phyloP scores from a whole-genome alignment of 768 basidiomycete species.

The Hemileccinum impolitum region DNA sequence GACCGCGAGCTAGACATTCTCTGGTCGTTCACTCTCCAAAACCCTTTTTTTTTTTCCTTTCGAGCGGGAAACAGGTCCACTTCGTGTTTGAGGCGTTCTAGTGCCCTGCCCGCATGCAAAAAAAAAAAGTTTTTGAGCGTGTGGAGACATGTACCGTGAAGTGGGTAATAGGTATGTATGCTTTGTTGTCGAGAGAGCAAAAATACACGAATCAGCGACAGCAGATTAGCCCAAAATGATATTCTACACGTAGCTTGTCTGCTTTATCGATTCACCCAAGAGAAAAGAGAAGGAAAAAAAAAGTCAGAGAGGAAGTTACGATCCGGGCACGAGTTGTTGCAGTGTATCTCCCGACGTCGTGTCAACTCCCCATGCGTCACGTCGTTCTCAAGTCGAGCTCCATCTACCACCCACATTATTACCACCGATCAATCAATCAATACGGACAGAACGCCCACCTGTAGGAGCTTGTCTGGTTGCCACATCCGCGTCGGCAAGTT shows the following conservation, averaged over 20 bases:
- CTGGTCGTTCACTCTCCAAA: constrained; percentile 92
- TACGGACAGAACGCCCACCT: constrained; percentile 43
- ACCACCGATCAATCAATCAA: neutral
- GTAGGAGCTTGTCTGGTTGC: constrained; percentile 86
- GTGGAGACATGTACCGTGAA: neutral
- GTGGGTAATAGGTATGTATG: neutral
- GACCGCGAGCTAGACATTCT: constrained; percentile 88
- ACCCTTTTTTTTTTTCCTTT: constrained; percentile 91
- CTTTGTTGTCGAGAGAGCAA: neutral
- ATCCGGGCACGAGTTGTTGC: constrained; percentile 37
- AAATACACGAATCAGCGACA: constrained; percentile 1
- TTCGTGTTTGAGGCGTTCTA: constrained; percentile 95
- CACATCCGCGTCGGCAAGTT: constrained; percentile 91
- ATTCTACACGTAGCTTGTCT: constrained; percentile 4
- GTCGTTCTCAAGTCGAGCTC: constrained; percentile 55
- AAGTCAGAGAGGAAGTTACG: neutral
- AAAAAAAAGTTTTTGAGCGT: no score
- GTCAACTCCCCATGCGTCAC: constrained; percentile 55
- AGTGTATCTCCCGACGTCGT: constrained; percentile 53
- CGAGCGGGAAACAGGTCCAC: constrained; percentile 96
- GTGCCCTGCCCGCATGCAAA: no score
- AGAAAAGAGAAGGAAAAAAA: neutral
- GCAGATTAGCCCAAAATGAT: neutral
- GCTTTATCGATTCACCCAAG: constrained; percentile 8
- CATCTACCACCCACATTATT: constrained; percentile 36